Evolutionary conservation across 345 rosid species (phyloP).

Genomic region (Eucalyptus viminalis): DNA sequence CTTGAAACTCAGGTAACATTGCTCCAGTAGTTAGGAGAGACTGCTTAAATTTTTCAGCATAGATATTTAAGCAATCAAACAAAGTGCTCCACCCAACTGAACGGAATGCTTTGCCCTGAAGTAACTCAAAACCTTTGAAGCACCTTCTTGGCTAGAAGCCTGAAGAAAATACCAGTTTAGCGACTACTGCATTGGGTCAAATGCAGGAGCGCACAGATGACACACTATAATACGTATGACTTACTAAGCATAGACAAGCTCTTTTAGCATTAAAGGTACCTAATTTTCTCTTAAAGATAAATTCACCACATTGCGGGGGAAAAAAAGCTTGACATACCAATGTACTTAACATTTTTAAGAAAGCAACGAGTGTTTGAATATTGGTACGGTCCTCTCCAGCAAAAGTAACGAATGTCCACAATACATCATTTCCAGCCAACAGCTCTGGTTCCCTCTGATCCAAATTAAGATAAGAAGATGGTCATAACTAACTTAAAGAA

Average conservation of each 20-base stretch:
- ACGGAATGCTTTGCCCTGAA: slow-evolving; percentile 77
- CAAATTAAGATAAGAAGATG: not conserved
- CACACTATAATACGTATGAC: not conserved
- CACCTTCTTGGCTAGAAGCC: slow-evolving; percentile 96
- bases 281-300: not conserved
- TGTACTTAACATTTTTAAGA: slow-evolving; percentile 86
- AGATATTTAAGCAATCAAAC: slow-evolving; percentile 75
- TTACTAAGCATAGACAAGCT: not conserved
- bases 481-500: not conserved
- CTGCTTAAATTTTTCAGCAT: slow-evolving; percentile 87
- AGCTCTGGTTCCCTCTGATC: slow-evolving; percentile 86
- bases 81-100: slow-evolving; percentile 91
- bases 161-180: slow-evolving; percentile 2
- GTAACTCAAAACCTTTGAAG: slow-evolving; percentile 80
- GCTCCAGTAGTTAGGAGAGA: slow-evolving; percentile 82
- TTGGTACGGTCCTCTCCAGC: slow-evolving; percentile 98
- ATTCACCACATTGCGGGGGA: not conserved
- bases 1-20: slow-evolving; percentile 80
- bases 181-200: not conserved
- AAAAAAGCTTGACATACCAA: slow-evolving; percentile 40
- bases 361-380: slow-evolving; percentile 88
- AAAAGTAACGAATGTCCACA: slow-evolving; percentile 96
- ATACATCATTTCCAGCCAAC: slow-evolving; percentile 79
- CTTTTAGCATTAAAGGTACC: not conserved
- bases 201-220: not conserved